Base-by-base conservation (phyloP, 768 basidiomycete species). In the Lactifluus subvellereus region DNA sequence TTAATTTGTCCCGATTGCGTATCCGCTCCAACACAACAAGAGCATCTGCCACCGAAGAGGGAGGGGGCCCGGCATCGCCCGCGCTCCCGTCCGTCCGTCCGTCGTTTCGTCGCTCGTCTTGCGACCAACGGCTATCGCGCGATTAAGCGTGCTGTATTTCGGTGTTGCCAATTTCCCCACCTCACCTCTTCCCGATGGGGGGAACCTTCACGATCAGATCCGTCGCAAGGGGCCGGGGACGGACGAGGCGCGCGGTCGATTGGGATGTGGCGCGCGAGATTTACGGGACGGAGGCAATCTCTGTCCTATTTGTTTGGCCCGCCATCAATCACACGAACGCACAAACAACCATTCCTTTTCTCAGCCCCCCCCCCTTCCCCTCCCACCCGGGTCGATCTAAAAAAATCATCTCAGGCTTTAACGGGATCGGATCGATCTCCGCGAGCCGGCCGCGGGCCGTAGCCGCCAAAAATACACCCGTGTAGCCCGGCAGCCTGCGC, bases 1-100 rank as follows among this genome's bases (percentile, higher is more conserved):
- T 59, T 64, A 64, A 64, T 64, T 59, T 64, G 62, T 64, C 62
- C 62, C 47, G 53, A 64, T 64, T 60, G 57, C 58, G 62, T 55
- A 64, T 50, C 52, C 58, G 47, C 35, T 42, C 48, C 62, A 43
- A 43, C 6, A 27, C 27, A 52, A 59, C 43, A 53, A 63, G 32
- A 45, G 42, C 33, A 42, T 35, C 38, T 43, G 38, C 52, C n/a
- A 33, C 57, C 47, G 58, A 59, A 47, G 45, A 47, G n/a, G 27
- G 27, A 27, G 27, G 27, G 22, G 32, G 58, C 38, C 58, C 62
- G 62, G 62, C 58, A 64, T 64, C 53, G 57, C 62, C 62, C 62
- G 62, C 9, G 42, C 51, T 38, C 20, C 27, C 13, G 14, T 30
- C 47, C 54, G 30, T 22, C 38, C n/a, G 32, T 40, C 58, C 30